Evolutionary conservation across 306 rosid species (phyloP).

Genomic region (Quercus mongolica): DNA sequence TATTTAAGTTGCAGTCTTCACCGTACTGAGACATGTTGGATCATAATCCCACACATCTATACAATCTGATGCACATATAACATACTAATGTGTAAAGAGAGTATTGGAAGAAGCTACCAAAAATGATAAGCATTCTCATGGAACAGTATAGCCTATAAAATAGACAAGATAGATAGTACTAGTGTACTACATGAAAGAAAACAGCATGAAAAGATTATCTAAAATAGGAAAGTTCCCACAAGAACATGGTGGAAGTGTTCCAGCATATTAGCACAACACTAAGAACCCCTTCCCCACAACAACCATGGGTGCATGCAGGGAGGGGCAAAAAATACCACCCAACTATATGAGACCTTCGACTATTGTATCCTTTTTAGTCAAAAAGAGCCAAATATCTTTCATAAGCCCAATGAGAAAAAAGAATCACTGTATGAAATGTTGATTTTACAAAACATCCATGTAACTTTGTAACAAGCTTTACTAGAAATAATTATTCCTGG

Average conservation of each 20-base stretch:
- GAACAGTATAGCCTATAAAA: background rate
- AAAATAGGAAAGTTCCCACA: background rate
- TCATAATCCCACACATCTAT: background rate
- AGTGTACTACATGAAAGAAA: background rate
- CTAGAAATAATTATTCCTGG: too few relatives aligned
- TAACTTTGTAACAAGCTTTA: too few relatives aligned
- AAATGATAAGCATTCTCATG: background rate
- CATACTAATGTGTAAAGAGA: background rate
- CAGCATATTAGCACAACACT: background rate
- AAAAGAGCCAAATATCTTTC: too few relatives aligned
- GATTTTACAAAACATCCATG: too few relatives aligned
- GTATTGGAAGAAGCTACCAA: background rate
- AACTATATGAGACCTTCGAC: background rate
- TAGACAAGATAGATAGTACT: background rate
- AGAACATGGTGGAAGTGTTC: background rate
- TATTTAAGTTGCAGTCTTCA: background rate
- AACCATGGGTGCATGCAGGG: background rate
- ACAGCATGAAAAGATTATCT: background rate
- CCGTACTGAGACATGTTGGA: background rate
- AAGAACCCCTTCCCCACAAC: background rate
- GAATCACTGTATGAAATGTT: too few relatives aligned
- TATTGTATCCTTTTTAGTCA: too few relatives aligned
- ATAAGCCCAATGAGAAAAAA: too few relatives aligned
- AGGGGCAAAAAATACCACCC: background rate
- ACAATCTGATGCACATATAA: background rate